Base-by-base conservation (phyloP, 768 basidiomycete species). In the Tephrocybe sp. region DNA sequence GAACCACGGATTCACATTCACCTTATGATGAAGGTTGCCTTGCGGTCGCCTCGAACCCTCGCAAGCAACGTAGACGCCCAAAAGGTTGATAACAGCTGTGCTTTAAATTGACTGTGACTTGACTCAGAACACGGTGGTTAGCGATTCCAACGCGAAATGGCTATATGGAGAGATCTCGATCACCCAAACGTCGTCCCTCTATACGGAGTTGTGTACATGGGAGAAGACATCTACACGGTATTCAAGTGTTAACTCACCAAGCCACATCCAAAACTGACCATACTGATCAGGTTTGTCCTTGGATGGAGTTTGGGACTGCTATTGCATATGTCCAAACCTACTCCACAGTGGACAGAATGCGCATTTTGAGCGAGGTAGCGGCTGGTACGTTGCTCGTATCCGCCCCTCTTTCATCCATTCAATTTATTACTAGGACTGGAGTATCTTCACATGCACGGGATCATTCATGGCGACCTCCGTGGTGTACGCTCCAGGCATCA, bases 301-400 rank as follows among this genome's bases (percentile, higher is more conserved):
- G 70, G 70, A 74, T 76, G 70, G 64, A 69, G 19, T 67, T 76
- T 47, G 71, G 73, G 9, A 72, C 73, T 16, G 66, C 68, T 2
- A 54, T 71, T 15, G 51, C 55, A 0, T 77, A 74, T 57, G 49
- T 75, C 13, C 59, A 60, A 21, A 55, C 51, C 32, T 51, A 63
- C 51, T 64, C 69, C 1, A 49, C 61, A 12, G 67, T 52, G 5
- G 69, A 75, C 42, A 68, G 72, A 5, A 36, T 73, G 49, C 66
- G 63, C 35, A 53, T 78, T n/a, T 56, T 76, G 24, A 57, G 50
- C 38, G 72, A 74, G 38, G 64, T 68, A 36, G 71, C 72, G 28
- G 60, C 65, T 34, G 75, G 74, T 67, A 53, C 44, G 60, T 30
- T 21, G 12, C 38, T 49, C 34, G 9, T 25, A n/a, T 24, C 27